A percentile compares a stretch with the other conserved stretches of the same genome.
These are phyloP conservation scores for Hortiboletus flavorubellus DNA, from an alignment of 768 basidiomycete genomes.

Conservation along the genomic window DNA sequence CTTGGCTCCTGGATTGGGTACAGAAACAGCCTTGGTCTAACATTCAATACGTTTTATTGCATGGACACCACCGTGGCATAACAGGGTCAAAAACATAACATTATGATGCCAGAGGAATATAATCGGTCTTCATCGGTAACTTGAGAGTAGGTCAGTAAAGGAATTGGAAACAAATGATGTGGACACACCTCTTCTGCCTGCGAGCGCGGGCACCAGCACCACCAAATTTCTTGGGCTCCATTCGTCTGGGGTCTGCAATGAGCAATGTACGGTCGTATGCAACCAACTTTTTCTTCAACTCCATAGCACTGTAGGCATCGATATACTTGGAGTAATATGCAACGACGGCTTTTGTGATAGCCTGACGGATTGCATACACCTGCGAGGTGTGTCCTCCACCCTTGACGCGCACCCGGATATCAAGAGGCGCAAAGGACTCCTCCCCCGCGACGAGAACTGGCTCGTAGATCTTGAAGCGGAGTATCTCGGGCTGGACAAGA, in stretches of 20 bases:
- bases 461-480: conserved; percentile 98
- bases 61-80: conserved; percentile 36
- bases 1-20: neutral
- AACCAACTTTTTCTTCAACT: conserved; percentile 96
- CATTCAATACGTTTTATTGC: conserved; percentile 29
- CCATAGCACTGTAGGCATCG: conserved; percentile 95
- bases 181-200: conserved; percentile 86
- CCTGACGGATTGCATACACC: conserved; percentile 98
- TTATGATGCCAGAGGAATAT: conserved; percentile 41
- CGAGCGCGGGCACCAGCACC: conserved; percentile 97
- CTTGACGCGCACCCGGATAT: conserved; percentile 97
- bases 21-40: neutral
- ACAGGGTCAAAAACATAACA: conserved; percentile 40
- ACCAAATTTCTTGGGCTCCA: conserved; percentile 99
- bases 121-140: conserved; percentile 58
- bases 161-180: neutral
- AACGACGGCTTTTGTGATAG: conserved; percentile 95
- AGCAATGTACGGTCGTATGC: conserved; percentile 90
- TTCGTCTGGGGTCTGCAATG: conserved; percentile 93
- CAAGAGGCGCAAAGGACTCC: conserved; percentile 80
- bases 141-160: conserved; percentile 31
- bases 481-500: conserved; percentile 91
- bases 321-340: conserved; percentile 99
- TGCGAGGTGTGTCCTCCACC: conserved; percentile 99
- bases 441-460: conserved; percentile 92